phyloP scores from a whole-genome alignment of 768 basidiomycete species.

The Tulasnella sp. region DNA sequence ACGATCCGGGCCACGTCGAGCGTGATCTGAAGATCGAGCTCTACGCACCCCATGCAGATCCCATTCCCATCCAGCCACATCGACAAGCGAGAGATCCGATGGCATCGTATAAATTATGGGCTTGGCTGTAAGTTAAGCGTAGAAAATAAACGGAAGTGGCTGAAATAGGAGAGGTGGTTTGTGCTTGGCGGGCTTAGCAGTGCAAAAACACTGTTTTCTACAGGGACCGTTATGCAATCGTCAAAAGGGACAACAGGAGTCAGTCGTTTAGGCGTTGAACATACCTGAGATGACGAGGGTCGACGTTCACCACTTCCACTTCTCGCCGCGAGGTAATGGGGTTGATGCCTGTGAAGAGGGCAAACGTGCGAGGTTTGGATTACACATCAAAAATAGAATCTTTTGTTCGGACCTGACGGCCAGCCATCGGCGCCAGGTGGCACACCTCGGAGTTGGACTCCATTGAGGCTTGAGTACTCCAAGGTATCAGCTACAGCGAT shows the following conservation, averaged over 20 bases:
- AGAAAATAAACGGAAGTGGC: not conserved
- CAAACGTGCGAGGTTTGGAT: no score
- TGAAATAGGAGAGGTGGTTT: not conserved
- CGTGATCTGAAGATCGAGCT: not conserved
- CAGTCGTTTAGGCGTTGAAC: no score
- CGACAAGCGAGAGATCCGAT: constrained; percentile 10
- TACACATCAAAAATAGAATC: no score
- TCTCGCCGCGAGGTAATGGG: no score
- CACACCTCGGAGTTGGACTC: no score
- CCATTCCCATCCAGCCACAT: constrained; percentile 50
- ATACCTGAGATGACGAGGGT: no score
- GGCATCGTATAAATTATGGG: not conserved
- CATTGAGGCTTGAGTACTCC: no score
- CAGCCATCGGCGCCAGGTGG: no score
- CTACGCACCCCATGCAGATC: constrained; percentile 59
- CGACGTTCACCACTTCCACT: no score
- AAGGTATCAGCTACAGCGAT: no score
- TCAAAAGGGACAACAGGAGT: not conserved
- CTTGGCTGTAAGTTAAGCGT: not conserved
- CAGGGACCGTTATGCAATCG: constrained; percentile 2
- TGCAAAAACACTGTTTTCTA: not conserved
- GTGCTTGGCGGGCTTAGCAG: not conserved
- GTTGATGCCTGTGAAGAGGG: no score
- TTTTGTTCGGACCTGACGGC: no score
- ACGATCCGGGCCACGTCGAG: not conserved